A percentile compares a stretch with the other conserved stretches of the same genome.
These are phyloP conservation scores for Boletus tomentosulus DNA, from an alignment of 768 basidiomycete species.

Conservation along the genomic window DNA sequence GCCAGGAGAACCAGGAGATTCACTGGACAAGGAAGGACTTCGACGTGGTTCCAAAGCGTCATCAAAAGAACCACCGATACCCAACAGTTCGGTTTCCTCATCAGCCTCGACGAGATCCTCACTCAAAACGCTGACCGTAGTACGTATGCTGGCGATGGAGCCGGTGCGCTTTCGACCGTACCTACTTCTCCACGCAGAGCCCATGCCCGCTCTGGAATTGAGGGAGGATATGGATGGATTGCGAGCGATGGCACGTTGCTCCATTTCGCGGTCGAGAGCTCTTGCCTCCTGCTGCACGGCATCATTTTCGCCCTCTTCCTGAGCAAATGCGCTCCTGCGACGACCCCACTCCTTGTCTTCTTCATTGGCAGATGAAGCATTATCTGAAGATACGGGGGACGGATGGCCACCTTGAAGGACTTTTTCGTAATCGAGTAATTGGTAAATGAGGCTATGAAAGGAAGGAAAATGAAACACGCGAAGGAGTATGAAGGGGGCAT, in stretches of 20 bases:
- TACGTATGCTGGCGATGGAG: constrained; percentile 69
- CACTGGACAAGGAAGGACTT: constrained; percentile 33
- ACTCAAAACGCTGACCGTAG: constrained; percentile 65
- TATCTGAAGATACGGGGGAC: constrained; percentile 53
- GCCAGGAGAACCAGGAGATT: constrained; percentile 33
- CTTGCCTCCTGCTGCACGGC: constrained; percentile 73
- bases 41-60: constrained; percentile 32
- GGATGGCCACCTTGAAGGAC: constrained; percentile 48
- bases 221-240: constrained; percentile 66
- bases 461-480: constrained; percentile 19
- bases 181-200: constrained; percentile 58
- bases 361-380: constrained; percentile 48
- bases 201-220: constrained; percentile 63
- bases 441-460: constrained; percentile 76
- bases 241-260: constrained; percentile 72
- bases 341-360: constrained; percentile 84
- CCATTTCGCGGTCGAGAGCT: constrained; percentile 84
- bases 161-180: constrained; percentile 71
- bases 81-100: constrained; percentile 69
- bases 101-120: constrained; percentile 82
- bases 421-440: constrained; percentile 88
- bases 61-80: constrained; percentile 63
- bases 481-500: constrained; percentile 20
- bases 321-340: constrained; percentile 48
- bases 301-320: constrained; percentile 46